Evolutionary conservation across 306 rosid species (phyloP).

Genomic region (Psophocarpus tetragonolobus): DNA sequence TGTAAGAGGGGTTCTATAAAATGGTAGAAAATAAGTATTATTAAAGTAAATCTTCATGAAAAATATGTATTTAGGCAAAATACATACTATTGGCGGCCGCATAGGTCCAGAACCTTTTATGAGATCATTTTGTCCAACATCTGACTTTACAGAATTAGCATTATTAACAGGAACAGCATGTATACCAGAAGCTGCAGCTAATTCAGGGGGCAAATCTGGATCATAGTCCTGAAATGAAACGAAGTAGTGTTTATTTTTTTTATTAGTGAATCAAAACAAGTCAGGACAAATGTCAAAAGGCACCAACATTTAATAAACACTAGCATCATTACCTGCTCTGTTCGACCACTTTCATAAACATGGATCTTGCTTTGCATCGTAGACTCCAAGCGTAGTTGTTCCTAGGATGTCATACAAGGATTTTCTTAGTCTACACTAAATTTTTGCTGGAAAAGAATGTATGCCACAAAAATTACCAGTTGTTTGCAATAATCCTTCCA

Average conservation of each 20-base stretch:
- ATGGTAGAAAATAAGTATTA: neutral
- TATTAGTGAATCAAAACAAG: constrained; percentile 1
- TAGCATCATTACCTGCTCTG: constrained; percentile 73
- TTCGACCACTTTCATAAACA: constrained; percentile 95
- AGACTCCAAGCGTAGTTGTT: constrained; percentile 94
- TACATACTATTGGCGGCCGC: constrained; percentile 81
- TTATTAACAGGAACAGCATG: constrained; percentile 60
- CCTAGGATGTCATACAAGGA: constrained; percentile 54
- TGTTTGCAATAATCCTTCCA: constrained; percentile 98
- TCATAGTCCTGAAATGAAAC: constrained; percentile 76
- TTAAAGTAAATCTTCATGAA: neutral
- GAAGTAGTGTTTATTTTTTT: too few species aligned
- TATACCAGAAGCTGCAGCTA: constrained; percentile 90
- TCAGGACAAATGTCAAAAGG: neutral
- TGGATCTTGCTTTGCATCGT: constrained; percentile 99
- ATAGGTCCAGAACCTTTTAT: constrained; percentile 58
- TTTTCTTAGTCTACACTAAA: constrained; percentile 27
- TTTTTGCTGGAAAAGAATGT: neutral
- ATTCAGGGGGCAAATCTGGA: constrained; percentile 98
- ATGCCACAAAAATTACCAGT: constrained; percentile 63
- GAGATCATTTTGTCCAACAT: constrained; percentile 62
- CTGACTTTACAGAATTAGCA: constrained; percentile 58
- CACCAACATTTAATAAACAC: constrained; percentile 24
- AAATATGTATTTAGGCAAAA: constrained; percentile 16
- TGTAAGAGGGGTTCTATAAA: neutral